These are phyloP conservation scores for Hypocrella siamensis DNA, from an alignment of 2,329 filamentous ascomycete genomes.

Conservation along the genomic window DNA sequence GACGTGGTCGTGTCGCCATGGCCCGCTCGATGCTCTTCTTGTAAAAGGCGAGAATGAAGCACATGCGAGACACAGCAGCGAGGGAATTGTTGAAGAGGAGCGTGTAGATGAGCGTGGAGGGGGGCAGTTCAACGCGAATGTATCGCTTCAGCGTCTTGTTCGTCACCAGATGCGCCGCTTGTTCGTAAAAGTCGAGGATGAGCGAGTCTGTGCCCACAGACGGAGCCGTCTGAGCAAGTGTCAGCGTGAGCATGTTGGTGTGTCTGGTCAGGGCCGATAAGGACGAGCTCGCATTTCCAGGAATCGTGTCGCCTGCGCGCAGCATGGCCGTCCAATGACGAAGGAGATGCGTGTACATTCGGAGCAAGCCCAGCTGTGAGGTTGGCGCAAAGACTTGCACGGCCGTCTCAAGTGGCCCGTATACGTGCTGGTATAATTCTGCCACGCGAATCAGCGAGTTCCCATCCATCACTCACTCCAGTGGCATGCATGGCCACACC, in stretches of 20 bases:
- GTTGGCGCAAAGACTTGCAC: conserved; percentile 30
- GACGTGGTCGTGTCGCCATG: conserved; percentile 22
- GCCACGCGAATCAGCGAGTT: no score
- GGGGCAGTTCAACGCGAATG: conserved; percentile 53
- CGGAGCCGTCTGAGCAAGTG: conserved; percentile 38
- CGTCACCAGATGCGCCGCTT: conserved; percentile 39
- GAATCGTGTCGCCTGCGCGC: conserved; percentile 20
- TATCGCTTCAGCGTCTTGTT: conserved; percentile 31
- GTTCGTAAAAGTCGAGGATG: conserved; percentile 56
- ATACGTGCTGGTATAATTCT: conserved; percentile 35
- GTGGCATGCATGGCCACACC: no score
- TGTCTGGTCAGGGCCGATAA: conserved; percentile 29
- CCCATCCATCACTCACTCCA: neutral
- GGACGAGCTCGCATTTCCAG: conserved; percentile 18
- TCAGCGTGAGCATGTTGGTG: conserved; percentile 40
- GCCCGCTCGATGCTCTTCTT: conserved; percentile 59
- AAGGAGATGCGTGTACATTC: conserved; percentile 52
- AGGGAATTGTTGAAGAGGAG: conserved; percentile 52
- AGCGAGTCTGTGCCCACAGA: conserved; percentile 30
- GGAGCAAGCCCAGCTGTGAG: conserved; percentile 44
- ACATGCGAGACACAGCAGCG: conserved; percentile 51
- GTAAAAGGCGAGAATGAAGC: conserved; percentile 52
- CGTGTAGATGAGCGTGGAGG: conserved; percentile 51
- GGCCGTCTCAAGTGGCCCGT: conserved; percentile 34
- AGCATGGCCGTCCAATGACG: conserved; percentile 39